Conservation (phyloP, 495 filamentous ascomycete genomes). For the Podospora anserina region DNA sequence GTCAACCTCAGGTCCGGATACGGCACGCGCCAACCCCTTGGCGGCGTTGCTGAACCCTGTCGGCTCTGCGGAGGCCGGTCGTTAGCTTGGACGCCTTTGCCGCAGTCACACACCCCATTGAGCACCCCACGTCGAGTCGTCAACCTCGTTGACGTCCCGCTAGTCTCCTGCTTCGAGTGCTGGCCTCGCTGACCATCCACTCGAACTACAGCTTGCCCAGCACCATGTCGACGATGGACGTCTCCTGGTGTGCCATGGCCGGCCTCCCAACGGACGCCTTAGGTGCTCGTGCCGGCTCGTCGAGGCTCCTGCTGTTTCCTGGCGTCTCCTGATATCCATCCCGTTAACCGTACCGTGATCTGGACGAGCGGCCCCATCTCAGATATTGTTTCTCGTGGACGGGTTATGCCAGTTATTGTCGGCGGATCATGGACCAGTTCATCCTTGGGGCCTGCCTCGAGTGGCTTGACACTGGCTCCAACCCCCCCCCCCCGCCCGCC, state of each 20-base stretch:
- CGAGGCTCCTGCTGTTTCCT: not conserved
- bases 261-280: not conserved
- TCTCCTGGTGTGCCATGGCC: not conserved
- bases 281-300: not conserved
- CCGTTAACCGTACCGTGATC: not conserved
- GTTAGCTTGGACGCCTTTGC: constrained; percentile 16
- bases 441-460: constrained; percentile 8
- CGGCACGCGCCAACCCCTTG: not conserved
- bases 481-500: not conserved
- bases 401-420: not conserved
- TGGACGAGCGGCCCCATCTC: not conserved
- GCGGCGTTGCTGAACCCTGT: constrained; percentile 14
- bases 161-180: constrained; percentile 6
- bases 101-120: constrained; percentile 8
- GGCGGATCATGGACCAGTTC: constrained; percentile 5
- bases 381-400: constrained; percentile 2
- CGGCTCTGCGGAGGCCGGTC: constrained; percentile 6
- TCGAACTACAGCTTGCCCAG: constrained; percentile 11
- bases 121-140: constrained; percentile 17
- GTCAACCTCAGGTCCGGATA: not conserved
- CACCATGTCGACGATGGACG: constrained; percentile 5
- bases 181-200: not conserved
- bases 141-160: constrained; percentile 1
- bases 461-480: constrained; percentile 3
- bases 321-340: not conserved